Evolutionary conservation across 148 eudicot species (phyloP).

Genomic region (Rhododendron henanense): DNA sequence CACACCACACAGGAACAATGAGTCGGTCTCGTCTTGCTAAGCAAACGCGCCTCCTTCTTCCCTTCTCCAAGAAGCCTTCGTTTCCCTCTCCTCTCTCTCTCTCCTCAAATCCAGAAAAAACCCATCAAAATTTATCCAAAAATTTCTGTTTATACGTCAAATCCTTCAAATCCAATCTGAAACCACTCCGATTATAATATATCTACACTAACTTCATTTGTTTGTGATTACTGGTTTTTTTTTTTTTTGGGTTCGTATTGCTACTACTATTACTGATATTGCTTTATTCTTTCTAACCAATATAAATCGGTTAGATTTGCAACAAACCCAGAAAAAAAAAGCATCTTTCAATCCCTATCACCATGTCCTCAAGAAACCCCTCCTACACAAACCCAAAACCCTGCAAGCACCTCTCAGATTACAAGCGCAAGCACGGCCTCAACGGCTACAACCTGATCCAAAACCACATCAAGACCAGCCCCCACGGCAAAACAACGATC

Average conservation of each 20-base stretch:
- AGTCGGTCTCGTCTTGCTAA: slow-evolving; percentile 10
- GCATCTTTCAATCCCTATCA: slow-evolving; percentile 5
- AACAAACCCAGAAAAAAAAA: neutral
- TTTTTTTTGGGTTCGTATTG: neutral
- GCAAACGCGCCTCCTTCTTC: neutral
- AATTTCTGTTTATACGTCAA: neutral
- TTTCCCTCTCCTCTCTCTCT: neutral
- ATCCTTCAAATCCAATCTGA: neutral
- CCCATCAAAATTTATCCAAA: neutral
- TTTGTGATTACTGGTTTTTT: neutral
- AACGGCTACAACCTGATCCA: slow-evolving; percentile 40
- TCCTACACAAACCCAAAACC: slow-evolving; percentile 37
- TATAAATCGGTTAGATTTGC: neutral
- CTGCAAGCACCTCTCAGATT: slow-evolving; percentile 55
- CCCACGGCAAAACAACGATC: slow-evolving; percentile 22
- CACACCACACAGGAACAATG: neutral
- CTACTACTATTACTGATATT: neutral
- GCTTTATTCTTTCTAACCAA: neutral
- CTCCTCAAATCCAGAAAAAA: neutral
- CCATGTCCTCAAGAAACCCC: slow-evolving; percentile 10
- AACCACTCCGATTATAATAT: neutral
- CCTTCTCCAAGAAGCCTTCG: neutral
- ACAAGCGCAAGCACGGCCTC: slow-evolving; percentile 50
- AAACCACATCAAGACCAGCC: slow-evolving; percentile 30
- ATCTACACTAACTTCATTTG: neutral